Base-by-base conservation (phyloP, 441 rosid genomes). In the Corymbia calophylla region DNA sequence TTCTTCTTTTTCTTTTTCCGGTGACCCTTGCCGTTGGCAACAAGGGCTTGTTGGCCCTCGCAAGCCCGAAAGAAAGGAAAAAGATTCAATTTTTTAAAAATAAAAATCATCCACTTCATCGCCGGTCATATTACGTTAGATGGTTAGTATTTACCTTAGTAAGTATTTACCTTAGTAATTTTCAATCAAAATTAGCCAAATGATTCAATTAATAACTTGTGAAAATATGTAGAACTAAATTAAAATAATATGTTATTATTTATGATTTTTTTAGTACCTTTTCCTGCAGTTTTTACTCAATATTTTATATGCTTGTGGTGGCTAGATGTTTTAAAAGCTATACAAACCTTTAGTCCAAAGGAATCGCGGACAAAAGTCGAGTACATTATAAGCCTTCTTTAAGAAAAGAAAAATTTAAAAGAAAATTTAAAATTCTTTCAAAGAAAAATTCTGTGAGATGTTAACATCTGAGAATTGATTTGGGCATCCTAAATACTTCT, bases 61-160 rank as follows among this genome's bases (percentile, higher is more conserved):
- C 64, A 0, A 58, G 0, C 64, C 64, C 25, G 25, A 58, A 25
- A 10, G n/a, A 58, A 58, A 0, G 7, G 14, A 4, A 58, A 58
- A 10, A 25, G n/a, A 58, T 25, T 25, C 64, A 1, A 58, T 25
- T 25, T 58, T 25, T 25, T 10, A 58, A 58, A 6, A 0, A 58
- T 58, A 10, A 1, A 25, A 25, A 23, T 0, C 25, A 3, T 56
- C 25, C 10, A 29, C 14, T 0, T 1, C 0, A 3, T 1, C n/a
- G 11, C 0, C 0, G 0, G 15, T 21, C 1, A 10, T 58, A 0
- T 10, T 58, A 58, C 25, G 14, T 58, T 0, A 0, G n/a, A 58
- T 25, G n/a, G 0, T 25, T 6, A 0, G 4, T 5, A 0, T 58
- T 9, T 5, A 58, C 0, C 0, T 1, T 1, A 58, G 0, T 3